These are phyloP conservation scores for Sugiyamaella boreocaroliniensis DNA, from an alignment of 805 yeast species.

Conservation along the genomic window DNA sequence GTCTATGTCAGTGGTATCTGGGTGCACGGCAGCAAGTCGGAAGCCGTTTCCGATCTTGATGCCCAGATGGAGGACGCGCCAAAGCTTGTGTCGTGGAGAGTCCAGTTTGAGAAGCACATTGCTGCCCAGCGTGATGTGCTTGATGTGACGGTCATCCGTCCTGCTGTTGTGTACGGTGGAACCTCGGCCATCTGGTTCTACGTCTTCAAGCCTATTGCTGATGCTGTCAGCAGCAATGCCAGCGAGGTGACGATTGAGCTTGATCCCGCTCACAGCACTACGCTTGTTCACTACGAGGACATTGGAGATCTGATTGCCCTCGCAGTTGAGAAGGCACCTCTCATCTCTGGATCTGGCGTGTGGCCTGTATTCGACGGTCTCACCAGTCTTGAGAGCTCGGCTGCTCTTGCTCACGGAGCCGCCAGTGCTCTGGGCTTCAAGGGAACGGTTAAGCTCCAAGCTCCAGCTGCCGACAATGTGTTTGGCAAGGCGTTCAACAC, in stretches of 20 bases:
- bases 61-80: neutral
- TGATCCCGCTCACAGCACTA: neutral
- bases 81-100: constrained; percentile 7
- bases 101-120: constrained; percentile 4
- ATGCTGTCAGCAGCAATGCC: neutral
- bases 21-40: constrained; percentile 7
- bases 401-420: neutral
- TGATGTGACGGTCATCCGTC: constrained; percentile 6
- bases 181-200: constrained; percentile 8
- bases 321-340: constrained; percentile 2
- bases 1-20: constrained; percentile 7
- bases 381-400: constrained; percentile 2
- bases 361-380: constrained; percentile 6
- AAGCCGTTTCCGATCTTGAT: constrained; percentile 5
- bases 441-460: constrained; percentile 3
- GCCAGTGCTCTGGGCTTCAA: constrained; percentile 7
- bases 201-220: constrained; percentile 3
- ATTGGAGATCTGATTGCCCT: constrained; percentile 1
- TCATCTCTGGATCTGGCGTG: neutral
- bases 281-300: constrained; percentile 9
- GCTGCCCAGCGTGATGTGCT: neutral
- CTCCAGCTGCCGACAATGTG: neutral
- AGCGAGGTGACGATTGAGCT: neutral
- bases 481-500: constrained; percentile 8
- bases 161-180: constrained; percentile 10